Percentiles rank a stretch among this genome's conserved stretches.
These are phyloP conservation scores for Globisporangium nodosum DNA, from an alignment of 352 stramenopile species.

Conservation along the genomic window DNA sequence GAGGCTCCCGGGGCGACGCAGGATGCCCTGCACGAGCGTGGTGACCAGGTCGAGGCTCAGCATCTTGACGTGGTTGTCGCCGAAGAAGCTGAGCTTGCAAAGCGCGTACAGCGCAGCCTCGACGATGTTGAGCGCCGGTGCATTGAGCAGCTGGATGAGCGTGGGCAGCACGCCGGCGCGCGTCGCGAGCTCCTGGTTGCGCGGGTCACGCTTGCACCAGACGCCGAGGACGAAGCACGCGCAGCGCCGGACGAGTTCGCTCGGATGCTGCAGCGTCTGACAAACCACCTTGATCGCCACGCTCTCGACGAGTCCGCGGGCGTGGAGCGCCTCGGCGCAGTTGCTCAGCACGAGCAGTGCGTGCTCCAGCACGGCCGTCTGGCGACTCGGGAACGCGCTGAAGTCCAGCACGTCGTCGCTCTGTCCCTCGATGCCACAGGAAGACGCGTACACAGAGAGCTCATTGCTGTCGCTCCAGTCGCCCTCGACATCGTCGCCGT, in stretches of 20 bases:
- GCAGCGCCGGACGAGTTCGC: conserved; percentile 64
- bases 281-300: conserved; percentile 57
- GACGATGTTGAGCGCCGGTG: conserved; percentile 46
- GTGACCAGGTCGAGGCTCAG: conserved; percentile 50
- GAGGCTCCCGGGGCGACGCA: conserved; percentile 31
- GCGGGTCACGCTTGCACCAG: conserved; percentile 50
- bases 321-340: conserved; percentile 46
- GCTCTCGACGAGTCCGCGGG: conserved; percentile 27
- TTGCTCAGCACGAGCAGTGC: conserved; percentile 64
- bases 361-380: conserved; percentile 62
- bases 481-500: neutral
- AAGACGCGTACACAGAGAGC: conserved; percentile 3
- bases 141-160: conserved; percentile 59
- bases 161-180: conserved; percentile 32
- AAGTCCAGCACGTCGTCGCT: conserved; percentile 41
- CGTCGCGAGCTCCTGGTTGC: conserved; percentile 44
- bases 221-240: conserved; percentile 57
- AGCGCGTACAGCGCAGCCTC: conserved; percentile 59
- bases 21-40: conserved; percentile 44
- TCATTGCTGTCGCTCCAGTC: conserved; percentile 9
- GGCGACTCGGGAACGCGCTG: conserved; percentile 45
- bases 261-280: conserved; percentile 48
- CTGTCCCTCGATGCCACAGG: conserved; percentile 11
- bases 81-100: conserved; percentile 53
- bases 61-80: conserved; percentile 64